Evolutionary conservation across 2,329 filamentous ascomycete species (phyloP), one percentile per base, ranked within the genome.

Genomic region (Dactylellina cionopaga): DNA sequence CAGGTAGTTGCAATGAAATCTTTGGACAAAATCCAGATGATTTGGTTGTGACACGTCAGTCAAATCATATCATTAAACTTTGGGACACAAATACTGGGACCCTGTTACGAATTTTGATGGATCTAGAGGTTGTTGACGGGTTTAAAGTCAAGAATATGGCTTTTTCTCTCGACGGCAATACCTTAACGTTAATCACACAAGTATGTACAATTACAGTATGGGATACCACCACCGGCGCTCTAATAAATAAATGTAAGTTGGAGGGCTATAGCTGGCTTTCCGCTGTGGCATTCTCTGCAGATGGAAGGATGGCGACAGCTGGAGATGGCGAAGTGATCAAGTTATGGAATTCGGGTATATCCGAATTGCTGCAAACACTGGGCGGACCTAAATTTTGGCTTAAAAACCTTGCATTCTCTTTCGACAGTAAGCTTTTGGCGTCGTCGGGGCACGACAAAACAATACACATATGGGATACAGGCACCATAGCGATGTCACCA

Each of bases 291-390:
- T 47, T 99, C 80, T 98, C 94, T 25, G 94, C 94, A 4, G 93
- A 97, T 80, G 94, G 92, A 63, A 92, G 94, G 77, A 96, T 90
- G 78, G 93, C 98, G 31, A 95, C 95, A 5, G 95, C 95, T 41
- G 6, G 3, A 7, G 46, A 51, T 31, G 46, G 11, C 13, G n/a
- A 17, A 10, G 19, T 7, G 51, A 41, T 41, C 5, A 41, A 17
- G n/a, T 31, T 7, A 35, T 55, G 4, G 27, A 19, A 41, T n/a
- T 46, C 7, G 41, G 11, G 10, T 9, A 15, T 10, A 27, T 25
- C 27, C 11, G 13, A 47, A 4, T n/a, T 19, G 17, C 7, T 15
- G 15, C n/a, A 41, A 41, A 41, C 37, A 13, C 31, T 35, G 5
- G 17, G 17, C 11, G 13, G 11, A 6, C 47, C 17, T 33, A 19